Base-by-base conservation (phyloP, 2,329 filamentous ascomycete genomes). In the Sporothrix variecibatus region DNA sequence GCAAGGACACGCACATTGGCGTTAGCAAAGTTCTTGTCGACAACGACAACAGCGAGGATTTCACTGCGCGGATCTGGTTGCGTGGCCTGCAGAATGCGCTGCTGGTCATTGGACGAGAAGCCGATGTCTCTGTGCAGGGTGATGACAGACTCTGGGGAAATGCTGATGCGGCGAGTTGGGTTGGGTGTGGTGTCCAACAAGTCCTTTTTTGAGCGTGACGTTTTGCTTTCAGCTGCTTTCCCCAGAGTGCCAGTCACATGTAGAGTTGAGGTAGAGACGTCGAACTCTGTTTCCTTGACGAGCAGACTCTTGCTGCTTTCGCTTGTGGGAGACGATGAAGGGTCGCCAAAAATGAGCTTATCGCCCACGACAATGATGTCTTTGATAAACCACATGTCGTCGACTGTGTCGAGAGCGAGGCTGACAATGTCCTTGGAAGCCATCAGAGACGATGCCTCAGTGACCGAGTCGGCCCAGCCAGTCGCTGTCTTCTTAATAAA, bases 361-460 rank as follows among this genome's bases (percentile, higher is more conserved):
- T 67, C 64, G 64, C 26, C 64, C 12, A 17, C 64, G 23, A 12
- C 40, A 7, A 67, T 28, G 17, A 11, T 67, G 20, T 28, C 64
- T n/a, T 67, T 67, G 64, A 49, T 23, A n/a, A 43, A 67, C 64
- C 64, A 67, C n/a, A 67, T 49, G 34, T 67, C 64, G 2, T 67
- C 64, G 23, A 40, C 11, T 20, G 64, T 46, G 12, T 67, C 64
- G 7, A 67, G 40, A n/a, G 43, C 64, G 20, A 67, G 23, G 17
- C 64, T 46, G 40, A 67, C 12, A 11, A 23, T 49, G 23, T 40
- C 15, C 15, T 67, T 49, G 12, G 64, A 8, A 23, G n/a, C 23
- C 64, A 67, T 67, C 23, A n/a, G 8, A 23, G 40, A 67, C 8
- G 43, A 31, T 28, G 64, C 64, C 26, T 26, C 64, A 23, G 64